These are phyloP conservation scores for Speleostelium caveatum DNA, from an alignment of 78 protist species.

Conservation along the genomic window DNA sequence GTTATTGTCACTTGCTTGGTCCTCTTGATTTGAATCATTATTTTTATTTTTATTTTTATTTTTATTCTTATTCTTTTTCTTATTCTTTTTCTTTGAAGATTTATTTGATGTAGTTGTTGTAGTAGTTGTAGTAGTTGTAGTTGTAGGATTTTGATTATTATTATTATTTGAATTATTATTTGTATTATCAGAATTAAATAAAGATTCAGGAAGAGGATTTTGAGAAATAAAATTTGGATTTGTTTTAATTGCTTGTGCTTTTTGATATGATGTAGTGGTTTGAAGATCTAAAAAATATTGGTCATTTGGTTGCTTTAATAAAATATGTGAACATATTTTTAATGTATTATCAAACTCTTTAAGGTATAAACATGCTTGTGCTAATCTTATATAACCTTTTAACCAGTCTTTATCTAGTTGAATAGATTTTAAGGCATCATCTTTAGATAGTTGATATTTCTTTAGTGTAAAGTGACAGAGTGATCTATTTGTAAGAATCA, in stretches of 20 bases:
- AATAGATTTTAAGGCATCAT: background rate
- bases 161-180: no score
- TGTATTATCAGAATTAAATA: background rate
- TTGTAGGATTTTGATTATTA: no score
- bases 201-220: background rate
- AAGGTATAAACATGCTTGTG: background rate
- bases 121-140: background rate
- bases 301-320: background rate
- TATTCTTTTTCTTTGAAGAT: background rate
- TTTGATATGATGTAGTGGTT: background rate
- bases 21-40: background rate
- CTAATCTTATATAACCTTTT: background rate
- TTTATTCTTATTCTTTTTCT: background rate
- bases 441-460: background rate
- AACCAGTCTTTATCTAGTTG: background rate
- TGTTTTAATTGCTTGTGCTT: background rate
- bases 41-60: no score
- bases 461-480: background rate
- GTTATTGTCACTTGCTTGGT: background rate
- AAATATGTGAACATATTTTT: background rate
- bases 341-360: background rate
- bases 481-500: background rate
- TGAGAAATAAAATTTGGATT: background rate
- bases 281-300: background rate
- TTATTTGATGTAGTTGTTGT: background rate